Evolutionary conservation across 2,329 filamentous ascomycete species (phyloP).

Genomic region (Curvularia sp.): DNA sequence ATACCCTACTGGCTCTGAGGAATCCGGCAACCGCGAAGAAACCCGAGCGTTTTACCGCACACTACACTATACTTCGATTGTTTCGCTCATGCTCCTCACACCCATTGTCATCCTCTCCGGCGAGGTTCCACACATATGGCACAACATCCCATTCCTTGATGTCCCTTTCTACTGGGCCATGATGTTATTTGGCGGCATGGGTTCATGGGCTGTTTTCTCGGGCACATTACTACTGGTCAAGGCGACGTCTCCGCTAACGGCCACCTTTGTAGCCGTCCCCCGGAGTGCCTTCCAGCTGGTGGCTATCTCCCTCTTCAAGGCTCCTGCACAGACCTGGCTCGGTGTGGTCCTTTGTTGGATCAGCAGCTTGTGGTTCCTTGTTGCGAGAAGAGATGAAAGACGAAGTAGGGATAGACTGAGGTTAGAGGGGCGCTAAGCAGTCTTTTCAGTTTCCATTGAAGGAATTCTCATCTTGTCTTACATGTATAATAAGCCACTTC

Average conservation of each 20-base stretch:
- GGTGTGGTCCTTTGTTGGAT: constrained; percentile 61
- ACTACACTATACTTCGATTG: constrained; percentile 60
- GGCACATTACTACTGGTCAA: constrained; percentile 59
- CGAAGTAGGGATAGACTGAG: constrained; percentile 43
- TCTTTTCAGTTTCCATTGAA: not conserved
- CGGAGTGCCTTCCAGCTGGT: constrained; percentile 59
- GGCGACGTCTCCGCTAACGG: constrained; percentile 59
- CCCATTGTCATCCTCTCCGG: constrained; percentile 61
- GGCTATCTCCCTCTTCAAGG: constrained; percentile 57
- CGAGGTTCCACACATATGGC: constrained; percentile 57
- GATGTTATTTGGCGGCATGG: constrained; percentile 58
- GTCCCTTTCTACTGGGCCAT: constrained; percentile 65
- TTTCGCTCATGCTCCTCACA: constrained; percentile 58
- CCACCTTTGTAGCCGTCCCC: constrained; percentile 60
- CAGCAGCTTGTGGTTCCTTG: constrained; percentile 59
- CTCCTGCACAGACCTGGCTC: constrained; percentile 61
- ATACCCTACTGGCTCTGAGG: constrained; percentile 45
- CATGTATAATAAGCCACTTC: not conserved
- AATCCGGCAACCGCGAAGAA: constrained; percentile 53
- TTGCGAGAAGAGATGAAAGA: constrained; percentile 54
- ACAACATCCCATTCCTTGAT: constrained; percentile 63
- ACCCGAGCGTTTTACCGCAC: constrained; percentile 61
- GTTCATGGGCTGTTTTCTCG: constrained; percentile 58
- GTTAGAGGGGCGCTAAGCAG: constrained; percentile 41
- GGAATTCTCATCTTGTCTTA: not conserved